These are phyloP conservation scores for Trypanosomatidae sp. DNA, from an alignment of 208 protist species.

Conservation along the genomic window DNA sequence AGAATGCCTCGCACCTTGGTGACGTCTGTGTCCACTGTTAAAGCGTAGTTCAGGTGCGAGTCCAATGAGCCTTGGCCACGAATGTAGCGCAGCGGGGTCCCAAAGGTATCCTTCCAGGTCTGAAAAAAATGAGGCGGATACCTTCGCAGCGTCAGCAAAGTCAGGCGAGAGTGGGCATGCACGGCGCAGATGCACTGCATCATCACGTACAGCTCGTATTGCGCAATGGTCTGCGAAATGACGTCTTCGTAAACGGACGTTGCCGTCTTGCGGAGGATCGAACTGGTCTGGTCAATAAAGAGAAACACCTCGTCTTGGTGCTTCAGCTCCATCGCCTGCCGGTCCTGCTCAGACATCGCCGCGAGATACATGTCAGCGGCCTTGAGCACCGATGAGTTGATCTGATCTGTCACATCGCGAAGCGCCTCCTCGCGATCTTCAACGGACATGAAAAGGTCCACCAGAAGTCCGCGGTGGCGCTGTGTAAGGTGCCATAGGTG, in stretches of 20 bases:
- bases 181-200: conserved; percentile 85
- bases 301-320: conserved; percentile 70
- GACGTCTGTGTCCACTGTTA: conserved; percentile 44
- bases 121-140: conserved; percentile 58
- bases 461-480: conserved; percentile 23
- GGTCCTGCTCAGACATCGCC: conserved; percentile 20
- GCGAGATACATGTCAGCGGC: conserved; percentile 33
- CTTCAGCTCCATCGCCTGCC: conserved; percentile 2
- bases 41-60: conserved; percentile 81
- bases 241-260: conserved; percentile 82
- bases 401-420: conserved; percentile 29
- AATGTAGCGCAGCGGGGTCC: conserved; percentile 69
- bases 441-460: conserved; percentile 19
- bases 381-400: conserved; percentile 53
- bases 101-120: conserved; percentile 67
- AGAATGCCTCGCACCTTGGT: conserved; percentile 73
- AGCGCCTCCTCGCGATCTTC: conserved; percentile 13
- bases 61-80: conserved; percentile 78
- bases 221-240: conserved; percentile 77
- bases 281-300: conserved; percentile 86
- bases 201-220: conserved; percentile 84
- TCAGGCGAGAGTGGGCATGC: conserved; percentile 59
- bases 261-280: conserved; percentile 61
- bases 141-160: conserved; percentile 67
- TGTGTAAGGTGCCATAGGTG: conserved; percentile 28